phyloP scores from a whole-genome alignment of 2,329 filamentous ascomycete genomes.

The Ophiostoma australiae region DNA sequence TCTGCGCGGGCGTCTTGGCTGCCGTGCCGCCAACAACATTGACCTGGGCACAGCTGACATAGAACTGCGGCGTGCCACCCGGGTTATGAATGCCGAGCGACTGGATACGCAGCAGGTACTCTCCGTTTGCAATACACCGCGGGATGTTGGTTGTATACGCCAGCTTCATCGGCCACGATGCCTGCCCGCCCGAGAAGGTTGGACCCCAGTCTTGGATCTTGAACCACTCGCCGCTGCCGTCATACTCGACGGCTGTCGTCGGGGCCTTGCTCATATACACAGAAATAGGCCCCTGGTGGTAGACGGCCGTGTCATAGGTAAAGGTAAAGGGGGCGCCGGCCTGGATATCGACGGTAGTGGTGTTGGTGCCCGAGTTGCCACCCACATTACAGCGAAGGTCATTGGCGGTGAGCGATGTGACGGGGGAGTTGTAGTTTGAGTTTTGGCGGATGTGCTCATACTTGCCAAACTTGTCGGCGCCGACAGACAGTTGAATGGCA shows the following conservation, averaged over 20 bases:
- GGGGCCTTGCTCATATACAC: background rate
- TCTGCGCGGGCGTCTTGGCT: conserved; percentile 31
- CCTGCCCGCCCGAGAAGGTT: background rate
- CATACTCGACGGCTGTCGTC: background rate
- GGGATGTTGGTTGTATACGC: background rate
- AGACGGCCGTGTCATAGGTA: background rate
- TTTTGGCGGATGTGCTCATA: background rate
- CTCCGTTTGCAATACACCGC: background rate
- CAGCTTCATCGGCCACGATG: background rate
- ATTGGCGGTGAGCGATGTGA: background rate
- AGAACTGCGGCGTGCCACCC: conserved; percentile 44
- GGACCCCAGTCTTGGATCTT: background rate
- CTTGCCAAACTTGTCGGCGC: background rate
- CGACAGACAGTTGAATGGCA: background rate
- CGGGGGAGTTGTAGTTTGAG: conserved; percentile 2
- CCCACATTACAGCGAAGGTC: background rate
- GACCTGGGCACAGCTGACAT: conserved; percentile 45
- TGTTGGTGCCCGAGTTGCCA: background rate
- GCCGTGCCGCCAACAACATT: conserved; percentile 40
- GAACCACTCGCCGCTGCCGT: background rate
- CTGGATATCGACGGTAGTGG: background rate
- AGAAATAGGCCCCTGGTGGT: background rate
- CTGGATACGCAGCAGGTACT: background rate
- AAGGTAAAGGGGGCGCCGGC: background rate
- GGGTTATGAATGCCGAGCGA: conserved; percentile 27